Conservation (phyloP, 2,329 filamentous ascomycete genomes). For the Trichoderma asperellum region DNA sequence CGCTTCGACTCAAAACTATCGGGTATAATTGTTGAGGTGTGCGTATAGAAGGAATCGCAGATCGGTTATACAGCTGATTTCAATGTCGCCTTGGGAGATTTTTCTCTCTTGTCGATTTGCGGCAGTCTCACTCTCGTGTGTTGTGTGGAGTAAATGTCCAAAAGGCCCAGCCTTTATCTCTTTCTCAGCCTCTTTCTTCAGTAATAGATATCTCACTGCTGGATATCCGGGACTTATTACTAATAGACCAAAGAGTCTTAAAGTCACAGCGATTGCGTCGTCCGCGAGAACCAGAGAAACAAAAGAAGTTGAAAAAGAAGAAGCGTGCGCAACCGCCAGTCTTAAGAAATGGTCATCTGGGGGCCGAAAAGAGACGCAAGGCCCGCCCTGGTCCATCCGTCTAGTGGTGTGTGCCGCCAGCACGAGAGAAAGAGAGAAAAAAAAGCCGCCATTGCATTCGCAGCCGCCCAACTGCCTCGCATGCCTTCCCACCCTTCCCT, state of each 20-base stretch:
- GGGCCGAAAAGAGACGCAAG: slow-evolving; percentile 16
- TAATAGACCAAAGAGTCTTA: neutral
- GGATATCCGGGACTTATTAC: neutral
- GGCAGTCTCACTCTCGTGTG: neutral
- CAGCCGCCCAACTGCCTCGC: slow-evolving; percentile 34
- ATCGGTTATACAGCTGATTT: neutral
- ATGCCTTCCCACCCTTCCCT: neutral
- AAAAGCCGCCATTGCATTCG: slow-evolving; percentile 6
- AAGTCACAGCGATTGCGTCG: neutral
- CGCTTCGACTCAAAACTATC: neutral
- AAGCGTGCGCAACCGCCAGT: slow-evolving; percentile 16
- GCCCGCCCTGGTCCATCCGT: slow-evolving; percentile 18
- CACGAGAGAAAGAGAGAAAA: neutral
- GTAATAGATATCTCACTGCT: neutral
- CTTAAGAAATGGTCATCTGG: slow-evolving; percentile 23
- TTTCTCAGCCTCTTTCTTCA: neutral
- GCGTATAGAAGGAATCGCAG: neutral
- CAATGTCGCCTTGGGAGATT: neutral
- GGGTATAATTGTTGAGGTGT: neutral
- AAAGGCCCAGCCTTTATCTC: neutral
- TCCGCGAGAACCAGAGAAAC: neutral
- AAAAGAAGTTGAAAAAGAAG: neutral
- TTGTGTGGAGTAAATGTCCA: neutral
- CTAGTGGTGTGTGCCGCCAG: neutral
- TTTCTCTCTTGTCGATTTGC: neutral